A percentile compares a stretch with the other conserved stretches of the same genome.
Evolutionary conservation across 2,329 filamentous ascomycete genomes (phyloP).

Genomic region (Beauveria scarabaeidicola): DNA sequence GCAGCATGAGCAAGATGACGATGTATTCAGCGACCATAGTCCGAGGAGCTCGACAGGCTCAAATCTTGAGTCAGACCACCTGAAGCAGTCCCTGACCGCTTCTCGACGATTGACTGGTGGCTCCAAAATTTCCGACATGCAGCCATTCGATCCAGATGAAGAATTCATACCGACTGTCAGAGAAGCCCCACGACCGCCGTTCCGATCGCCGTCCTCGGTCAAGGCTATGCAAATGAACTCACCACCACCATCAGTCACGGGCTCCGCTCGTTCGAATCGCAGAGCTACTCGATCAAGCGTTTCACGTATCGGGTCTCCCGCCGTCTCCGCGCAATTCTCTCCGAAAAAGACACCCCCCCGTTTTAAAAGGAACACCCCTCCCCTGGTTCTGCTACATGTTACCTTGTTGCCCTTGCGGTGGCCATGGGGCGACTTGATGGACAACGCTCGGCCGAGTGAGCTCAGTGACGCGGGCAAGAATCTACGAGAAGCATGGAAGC

Average conservation of each 20-base stretch:
- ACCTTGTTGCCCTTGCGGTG: conserved; percentile 64
- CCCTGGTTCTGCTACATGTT: conserved; percentile 69
- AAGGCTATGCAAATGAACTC: conserved; percentile 66
- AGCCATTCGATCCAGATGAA: conserved; percentile 36
- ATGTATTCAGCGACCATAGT: conserved; percentile 52
- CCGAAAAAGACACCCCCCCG: conserved; percentile 51
- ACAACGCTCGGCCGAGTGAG: conserved; percentile 31
- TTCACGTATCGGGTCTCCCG: conserved; percentile 50
- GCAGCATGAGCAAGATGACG: conserved; percentile 44
- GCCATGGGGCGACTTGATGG: conserved; percentile 51
- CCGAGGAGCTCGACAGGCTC: conserved; percentile 49
- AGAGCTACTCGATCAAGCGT: conserved; percentile 37
- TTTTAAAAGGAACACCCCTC: conserved; percentile 50
- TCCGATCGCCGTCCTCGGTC: conserved; percentile 61
- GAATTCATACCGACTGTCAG: conserved; percentile 48
- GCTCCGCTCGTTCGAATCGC: conserved; percentile 48
- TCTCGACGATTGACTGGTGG: conserved; percentile 23
- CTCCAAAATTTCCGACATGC: conserved; percentile 41
- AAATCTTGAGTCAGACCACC: conserved; percentile 29
- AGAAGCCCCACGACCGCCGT: conserved; percentile 52
- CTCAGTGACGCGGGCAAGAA: conserved; percentile 38
- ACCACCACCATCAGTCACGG: conserved; percentile 48
- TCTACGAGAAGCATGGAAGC: conserved; percentile 55
- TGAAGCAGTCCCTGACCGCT: conserved; percentile 12
- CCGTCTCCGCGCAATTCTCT: conserved; percentile 41